phyloP scores from a whole-genome alignment of 2,329 filamentous ascomycete genomes.

The Metarhizium brunneum region DNA sequence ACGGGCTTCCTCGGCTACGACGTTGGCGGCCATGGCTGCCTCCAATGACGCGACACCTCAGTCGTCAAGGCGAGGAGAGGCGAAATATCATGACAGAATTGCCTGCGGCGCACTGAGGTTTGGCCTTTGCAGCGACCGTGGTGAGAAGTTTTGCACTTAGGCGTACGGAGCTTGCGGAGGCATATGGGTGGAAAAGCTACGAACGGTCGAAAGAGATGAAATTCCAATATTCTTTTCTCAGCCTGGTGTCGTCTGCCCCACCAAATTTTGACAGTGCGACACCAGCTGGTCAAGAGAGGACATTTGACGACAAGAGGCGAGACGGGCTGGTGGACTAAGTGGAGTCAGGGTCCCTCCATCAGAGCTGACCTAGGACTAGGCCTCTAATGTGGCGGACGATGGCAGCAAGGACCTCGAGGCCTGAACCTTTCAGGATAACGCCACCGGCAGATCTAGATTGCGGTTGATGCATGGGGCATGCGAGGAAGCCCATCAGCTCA shows the following conservation, averaged over 20 bases:
- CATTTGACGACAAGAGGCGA: too few relatives aligned
- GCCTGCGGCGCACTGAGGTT: neutral
- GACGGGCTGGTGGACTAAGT: too few relatives aligned
- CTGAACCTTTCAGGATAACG: too few relatives aligned
- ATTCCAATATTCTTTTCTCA: neutral
- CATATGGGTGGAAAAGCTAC: neutral
- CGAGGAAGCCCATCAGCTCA: too few relatives aligned
- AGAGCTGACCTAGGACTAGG: too few relatives aligned
- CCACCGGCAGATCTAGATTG: too few relatives aligned
- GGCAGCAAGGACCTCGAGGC: too few relatives aligned
- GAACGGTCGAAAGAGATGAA: neutral
- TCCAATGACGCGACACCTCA: neutral
- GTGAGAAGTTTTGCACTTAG: neutral
- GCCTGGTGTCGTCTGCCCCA: neutral
- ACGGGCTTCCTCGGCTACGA: constrained; percentile 3
- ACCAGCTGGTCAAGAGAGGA: neutral
- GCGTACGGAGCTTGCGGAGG: neutral
- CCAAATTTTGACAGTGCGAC: neutral
- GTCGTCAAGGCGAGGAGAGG: neutral
- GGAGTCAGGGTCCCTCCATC: too few relatives aligned
- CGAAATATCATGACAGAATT: constrained; percentile 1
- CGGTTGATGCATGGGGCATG: too few relatives aligned
- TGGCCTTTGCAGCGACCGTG: neutral
- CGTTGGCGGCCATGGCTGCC: neutral
- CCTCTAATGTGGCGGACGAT: too few relatives aligned